Percentiles rank a stretch among this genome's conserved stretches.
Conservation (phyloP, 2,329 filamentous ascomycete species). For the Elsinoe batatas region DNA sequence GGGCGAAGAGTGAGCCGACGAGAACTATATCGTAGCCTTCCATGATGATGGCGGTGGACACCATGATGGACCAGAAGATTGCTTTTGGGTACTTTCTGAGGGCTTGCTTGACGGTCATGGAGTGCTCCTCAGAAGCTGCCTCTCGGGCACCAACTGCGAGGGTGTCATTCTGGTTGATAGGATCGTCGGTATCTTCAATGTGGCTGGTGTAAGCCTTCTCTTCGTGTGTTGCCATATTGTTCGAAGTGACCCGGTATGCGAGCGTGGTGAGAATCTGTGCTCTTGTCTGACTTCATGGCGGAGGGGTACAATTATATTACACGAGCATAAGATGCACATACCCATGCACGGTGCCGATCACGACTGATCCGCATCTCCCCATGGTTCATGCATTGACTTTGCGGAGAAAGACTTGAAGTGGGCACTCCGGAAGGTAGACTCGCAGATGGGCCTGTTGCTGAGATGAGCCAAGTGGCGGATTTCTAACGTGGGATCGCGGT, state of each 20-base stretch:
- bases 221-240: background rate
- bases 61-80: slow-evolving; percentile 48
- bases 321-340: background rate
- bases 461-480: background rate
- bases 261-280: no score
- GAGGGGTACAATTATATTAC: background rate
- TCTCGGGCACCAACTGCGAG: background rate
- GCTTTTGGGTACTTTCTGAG: slow-evolving; percentile 37
- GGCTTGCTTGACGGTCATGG: slow-evolving; percentile 12
- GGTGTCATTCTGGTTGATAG: background rate
- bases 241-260: background rate
- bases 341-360: background rate
- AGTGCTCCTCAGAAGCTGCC: slow-evolving; percentile 9
- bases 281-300: background rate
- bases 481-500: no score
- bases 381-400: background rate
- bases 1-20: slow-evolving; percentile 53
- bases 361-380: background rate
- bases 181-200: background rate
- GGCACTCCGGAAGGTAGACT: background rate
- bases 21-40: slow-evolving; percentile 54
- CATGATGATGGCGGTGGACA: slow-evolving; percentile 53
- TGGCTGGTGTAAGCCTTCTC: background rate
- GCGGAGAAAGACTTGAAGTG: background rate
- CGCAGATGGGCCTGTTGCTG: background rate